These are phyloP conservation scores for Lepidium campestre DNA, from an alignment of 441 rosid species.

Conservation along the genomic window DNA sequence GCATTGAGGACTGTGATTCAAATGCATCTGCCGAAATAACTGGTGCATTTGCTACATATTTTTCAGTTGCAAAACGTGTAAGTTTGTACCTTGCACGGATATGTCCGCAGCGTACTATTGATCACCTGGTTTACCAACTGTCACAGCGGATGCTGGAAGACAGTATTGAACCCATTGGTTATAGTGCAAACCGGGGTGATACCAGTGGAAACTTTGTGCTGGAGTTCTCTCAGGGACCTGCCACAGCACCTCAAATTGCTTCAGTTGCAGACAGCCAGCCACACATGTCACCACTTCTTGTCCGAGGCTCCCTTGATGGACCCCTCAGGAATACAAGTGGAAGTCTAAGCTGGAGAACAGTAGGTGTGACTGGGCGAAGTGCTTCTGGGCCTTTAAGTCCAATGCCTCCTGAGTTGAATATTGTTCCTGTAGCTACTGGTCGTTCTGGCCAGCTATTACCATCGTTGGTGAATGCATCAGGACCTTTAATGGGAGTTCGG, in stretches of 20 bases:
- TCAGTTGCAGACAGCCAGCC: conserved; percentile 81
- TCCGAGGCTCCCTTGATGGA: conserved; percentile 97
- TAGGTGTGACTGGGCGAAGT: conserved; percentile 84
- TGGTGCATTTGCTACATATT: conserved; percentile 99
- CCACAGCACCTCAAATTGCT: conserved; percentile 57
- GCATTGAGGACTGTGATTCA: conserved; percentile 98
- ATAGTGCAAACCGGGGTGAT: conserved; percentile 58
- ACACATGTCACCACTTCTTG: conserved; percentile 97
- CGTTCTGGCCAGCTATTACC: conserved; percentile 98
- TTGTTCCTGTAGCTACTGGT: conserved; percentile 87
- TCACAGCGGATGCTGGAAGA: conserved; percentile 96
- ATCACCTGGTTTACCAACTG: conserved; percentile 95
- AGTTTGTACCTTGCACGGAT: conserved; percentile 93
- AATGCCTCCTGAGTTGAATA: conserved; percentile 90
- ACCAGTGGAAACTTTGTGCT: conserved; percentile 70
- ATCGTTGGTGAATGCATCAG: conserved; percentile 87
- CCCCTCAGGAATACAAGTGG: conserved; percentile 97
- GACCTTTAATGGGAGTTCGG: conserved; percentile 93
- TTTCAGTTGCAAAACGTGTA: conserved; percentile 96
- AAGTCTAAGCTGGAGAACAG: conserved; percentile 97
- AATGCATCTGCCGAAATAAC: conserved; percentile 99
- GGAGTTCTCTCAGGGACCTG: conserved; percentile 96
- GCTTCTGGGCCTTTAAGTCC: conserved; percentile 97
- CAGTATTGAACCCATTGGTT: conserved; percentile 69
- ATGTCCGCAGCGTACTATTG: conserved; percentile 96